phyloP scores from a whole-genome alignment of 2,329 filamentous ascomycete species.

The Neopestalotiopsis clavispora region DNA sequence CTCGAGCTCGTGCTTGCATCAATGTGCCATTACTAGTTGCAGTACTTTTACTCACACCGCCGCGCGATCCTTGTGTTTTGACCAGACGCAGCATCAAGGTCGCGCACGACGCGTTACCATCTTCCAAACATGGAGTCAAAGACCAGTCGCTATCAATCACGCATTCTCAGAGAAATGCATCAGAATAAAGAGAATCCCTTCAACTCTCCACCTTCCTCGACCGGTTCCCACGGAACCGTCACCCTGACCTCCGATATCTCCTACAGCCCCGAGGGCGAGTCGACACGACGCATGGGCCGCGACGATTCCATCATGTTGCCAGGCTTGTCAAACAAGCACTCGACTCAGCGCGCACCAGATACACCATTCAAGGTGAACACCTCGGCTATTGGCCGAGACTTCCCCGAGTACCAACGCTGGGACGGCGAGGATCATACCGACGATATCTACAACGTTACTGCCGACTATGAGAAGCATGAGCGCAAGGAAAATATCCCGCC shows the following conservation, averaged over 20 bases:
- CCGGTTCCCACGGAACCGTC: conserved; percentile 61
- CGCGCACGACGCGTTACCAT: conserved; percentile 26
- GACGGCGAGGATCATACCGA: conserved; percentile 32
- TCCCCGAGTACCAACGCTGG: conserved; percentile 52
- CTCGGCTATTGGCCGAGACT: conserved; percentile 48
- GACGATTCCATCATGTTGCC: conserved; percentile 45
- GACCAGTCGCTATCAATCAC: conserved; percentile 33
- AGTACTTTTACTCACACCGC: conserved; percentile 11
- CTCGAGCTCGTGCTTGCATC: conserved; percentile 11
- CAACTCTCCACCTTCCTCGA: conserved; percentile 63
- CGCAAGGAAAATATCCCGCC: conserved; percentile 53
- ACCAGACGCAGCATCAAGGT: conserved; percentile 14
- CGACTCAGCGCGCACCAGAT: conserved; percentile 23
- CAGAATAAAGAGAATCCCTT: conserved; percentile 55
- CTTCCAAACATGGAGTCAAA: conserved; percentile 31
- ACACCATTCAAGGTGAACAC: conserved; percentile 38
- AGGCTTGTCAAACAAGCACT: conserved; percentile 24
- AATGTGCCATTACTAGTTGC: background rate
- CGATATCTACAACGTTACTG: conserved; percentile 37
- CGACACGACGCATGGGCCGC: conserved; percentile 52
- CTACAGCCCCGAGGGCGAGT: conserved; percentile 58
- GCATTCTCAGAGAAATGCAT: conserved; percentile 41
- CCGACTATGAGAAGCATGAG: conserved; percentile 32
- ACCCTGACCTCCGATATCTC: conserved; percentile 60
- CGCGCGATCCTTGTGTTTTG: conserved; percentile 4